phyloP scores from a whole-genome alignment of 164 flowering plant species.

The Litsea cubeba region DNA sequence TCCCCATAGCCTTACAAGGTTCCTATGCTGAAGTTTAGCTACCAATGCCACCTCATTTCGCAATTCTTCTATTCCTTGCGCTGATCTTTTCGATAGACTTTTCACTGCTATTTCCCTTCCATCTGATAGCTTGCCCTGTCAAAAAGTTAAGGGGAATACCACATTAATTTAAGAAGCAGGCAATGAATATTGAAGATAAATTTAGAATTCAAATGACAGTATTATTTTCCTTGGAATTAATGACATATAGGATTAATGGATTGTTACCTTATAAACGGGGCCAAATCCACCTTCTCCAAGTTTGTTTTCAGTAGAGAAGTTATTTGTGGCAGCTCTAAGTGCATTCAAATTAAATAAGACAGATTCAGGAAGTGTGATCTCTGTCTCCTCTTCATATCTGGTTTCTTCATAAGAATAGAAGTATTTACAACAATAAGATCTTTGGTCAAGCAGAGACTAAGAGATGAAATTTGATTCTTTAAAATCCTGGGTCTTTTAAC shows the following conservation, averaged over 20 bases:
- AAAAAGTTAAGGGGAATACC: neutral
- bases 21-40: constrained; percentile 27
- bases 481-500: too few relatives aligned
- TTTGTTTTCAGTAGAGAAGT: constrained; percentile 6
- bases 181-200: too few relatives aligned
- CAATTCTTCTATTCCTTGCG: constrained; percentile 17
- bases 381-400: neutral
- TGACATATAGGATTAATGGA: neutral
- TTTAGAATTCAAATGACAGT: too few relatives aligned
- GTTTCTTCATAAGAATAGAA: neutral
- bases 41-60: constrained; percentile 15
- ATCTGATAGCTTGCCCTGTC: constrained; percentile 16
- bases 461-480: too few relatives aligned
- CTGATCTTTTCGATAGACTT: constrained; percentile 15
- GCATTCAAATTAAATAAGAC: neutral
- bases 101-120: constrained; percentile 26
- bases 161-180: neutral
- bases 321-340: constrained; percentile 3
- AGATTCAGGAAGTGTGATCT: neutral
- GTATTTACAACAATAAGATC: too few relatives aligned
- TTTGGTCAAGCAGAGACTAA: too few relatives aligned
- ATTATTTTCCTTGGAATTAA: too few relatives aligned
- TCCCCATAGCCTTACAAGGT: constrained; percentile 29
- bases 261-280: constrained; percentile 7
- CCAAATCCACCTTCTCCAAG: constrained; percentile 16